These are phyloP conservation scores for Haplosporangium gracile DNA, from an alignment of 192 early-diverging fungal species.

Conservation along the genomic window DNA sequence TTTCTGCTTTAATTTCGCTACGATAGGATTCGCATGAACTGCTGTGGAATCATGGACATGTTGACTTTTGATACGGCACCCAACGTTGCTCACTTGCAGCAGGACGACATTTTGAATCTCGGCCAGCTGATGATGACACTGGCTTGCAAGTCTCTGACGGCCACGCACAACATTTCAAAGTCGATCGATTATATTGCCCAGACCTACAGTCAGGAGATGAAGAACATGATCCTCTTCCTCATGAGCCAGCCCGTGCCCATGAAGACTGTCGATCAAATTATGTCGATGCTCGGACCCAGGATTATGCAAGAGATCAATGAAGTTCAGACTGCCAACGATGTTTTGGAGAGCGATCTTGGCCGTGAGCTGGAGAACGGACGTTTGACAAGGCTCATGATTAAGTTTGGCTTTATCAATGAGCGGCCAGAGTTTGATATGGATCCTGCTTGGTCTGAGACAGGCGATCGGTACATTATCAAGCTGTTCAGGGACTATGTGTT, in stretches of 20 bases:
- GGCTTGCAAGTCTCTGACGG: constrained; percentile 78
- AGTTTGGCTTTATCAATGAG: constrained; percentile 87
- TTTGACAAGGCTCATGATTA: constrained; percentile 87
- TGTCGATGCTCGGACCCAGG: constrained; percentile 81
- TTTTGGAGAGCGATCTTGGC: constrained; percentile 81
- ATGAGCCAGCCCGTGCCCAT: constrained; percentile 79
- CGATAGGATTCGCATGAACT: constrained; percentile 75
- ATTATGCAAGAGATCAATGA: constrained; percentile 84
- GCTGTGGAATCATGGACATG: constrained; percentile 80
- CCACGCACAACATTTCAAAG: constrained; percentile 79
- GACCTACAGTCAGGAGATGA: constrained; percentile 83
- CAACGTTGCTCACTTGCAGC: constrained; percentile 71
- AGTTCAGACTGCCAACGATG: constrained; percentile 81
- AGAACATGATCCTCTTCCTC: constrained; percentile 85
- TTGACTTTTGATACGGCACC: constrained; percentile 79
- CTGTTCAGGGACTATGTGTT: constrained; percentile 99
- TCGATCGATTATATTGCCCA: constrained; percentile 84
- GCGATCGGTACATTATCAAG: constrained; percentile 97
- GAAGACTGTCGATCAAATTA: constrained; percentile 85
- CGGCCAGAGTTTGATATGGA: constrained; percentile 80
- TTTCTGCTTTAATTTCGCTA: constrained; percentile 12
- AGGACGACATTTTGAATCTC: constrained; percentile 88
- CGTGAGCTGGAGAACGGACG: constrained; percentile 95
- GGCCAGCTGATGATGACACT: constrained; percentile 84
- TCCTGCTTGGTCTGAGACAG: constrained; percentile 97